Percentiles rank a stretch among this genome's conserved stretches.
Conservation (phyloP, 2,329 filamentous ascomycete species). For the Aspergillus terreus region DNA sequence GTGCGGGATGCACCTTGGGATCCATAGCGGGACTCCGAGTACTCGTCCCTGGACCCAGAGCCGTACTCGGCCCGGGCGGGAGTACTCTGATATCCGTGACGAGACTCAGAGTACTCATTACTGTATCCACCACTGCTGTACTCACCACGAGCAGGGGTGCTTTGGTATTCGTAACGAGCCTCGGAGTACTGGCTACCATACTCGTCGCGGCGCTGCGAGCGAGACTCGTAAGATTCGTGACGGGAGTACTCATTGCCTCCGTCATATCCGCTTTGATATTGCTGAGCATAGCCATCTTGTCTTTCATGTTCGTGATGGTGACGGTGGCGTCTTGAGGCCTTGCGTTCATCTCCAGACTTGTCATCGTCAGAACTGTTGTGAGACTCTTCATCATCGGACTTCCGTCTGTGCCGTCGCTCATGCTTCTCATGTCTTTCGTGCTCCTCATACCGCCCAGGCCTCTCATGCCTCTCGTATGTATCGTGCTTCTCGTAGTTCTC, state of each 20-base stretch:
- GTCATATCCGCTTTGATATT: not conserved
- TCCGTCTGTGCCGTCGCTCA: not conserved
- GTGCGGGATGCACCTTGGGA: no score
- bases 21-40: no score
- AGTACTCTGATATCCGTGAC: not conserved
- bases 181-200: not conserved
- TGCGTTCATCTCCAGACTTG: not conserved
- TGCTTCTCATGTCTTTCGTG: not conserved
- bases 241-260: not conserved
- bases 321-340: not conserved
- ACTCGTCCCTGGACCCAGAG: not conserved
- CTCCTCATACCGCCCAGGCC: not conserved
- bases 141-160: not conserved
- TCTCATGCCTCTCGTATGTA: not conserved
- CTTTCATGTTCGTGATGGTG: not conserved
- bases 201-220: not conserved
- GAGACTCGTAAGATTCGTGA: not conserved
- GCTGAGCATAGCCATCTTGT: not conserved
- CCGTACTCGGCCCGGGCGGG: not conserved
- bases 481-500: not conserved
- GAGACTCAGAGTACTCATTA: constrained; percentile 1
- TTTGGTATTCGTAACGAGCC: constrained; percentile 12
- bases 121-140: not conserved
- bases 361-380: not conserved
- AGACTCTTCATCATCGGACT: not conserved